A percentile compares a stretch with the other conserved stretches of the same genome.
These are phyloP conservation scores for Paraconiothyrium sp. DNA, from an alignment of 2,329 filamentous ascomycete genomes.

Conservation along the genomic window DNA sequence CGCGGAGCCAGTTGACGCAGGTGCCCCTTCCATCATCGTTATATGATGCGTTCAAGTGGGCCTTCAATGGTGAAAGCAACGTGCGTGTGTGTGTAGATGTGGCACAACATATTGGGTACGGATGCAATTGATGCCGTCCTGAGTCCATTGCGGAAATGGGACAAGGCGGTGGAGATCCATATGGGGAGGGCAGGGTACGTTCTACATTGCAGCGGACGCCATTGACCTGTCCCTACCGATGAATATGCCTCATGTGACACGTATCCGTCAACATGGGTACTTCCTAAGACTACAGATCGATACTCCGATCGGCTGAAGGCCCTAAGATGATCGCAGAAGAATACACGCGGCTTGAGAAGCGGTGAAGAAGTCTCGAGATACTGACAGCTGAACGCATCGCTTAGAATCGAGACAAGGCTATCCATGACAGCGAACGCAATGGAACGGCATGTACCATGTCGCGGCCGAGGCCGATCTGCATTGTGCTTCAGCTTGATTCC, in stretches of 20 bases:
- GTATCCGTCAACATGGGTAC: no score
- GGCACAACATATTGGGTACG: not conserved
- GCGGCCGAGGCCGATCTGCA: not conserved
- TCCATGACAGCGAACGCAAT: slow-evolving; percentile 5
- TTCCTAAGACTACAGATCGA: not conserved
- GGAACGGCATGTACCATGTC: not conserved
- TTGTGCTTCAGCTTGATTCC: not conserved
- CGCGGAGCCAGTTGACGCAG: not conserved
- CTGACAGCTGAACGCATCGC: slow-evolving; percentile 12
- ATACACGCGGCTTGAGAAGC: slow-evolving; percentile 1
- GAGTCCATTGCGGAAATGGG: not conserved
- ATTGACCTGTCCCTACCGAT: not conserved
- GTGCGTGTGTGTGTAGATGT: not conserved
- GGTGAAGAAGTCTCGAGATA: slow-evolving; percentile 3
- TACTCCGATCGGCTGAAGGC: not conserved
- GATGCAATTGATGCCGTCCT: not conserved
- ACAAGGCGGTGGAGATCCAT: not conserved
- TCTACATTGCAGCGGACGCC: not conserved
- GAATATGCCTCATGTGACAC: not conserved
- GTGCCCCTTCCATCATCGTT: not conserved
- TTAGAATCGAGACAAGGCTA: slow-evolving; percentile 8
- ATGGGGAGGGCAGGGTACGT: not conserved
- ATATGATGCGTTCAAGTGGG: not conserved
- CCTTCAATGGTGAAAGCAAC: not conserved
- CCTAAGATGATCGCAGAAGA: not conserved